Evolutionary conservation across 2,329 filamentous ascomycete genomes (phyloP), one percentile per base, ranked within the genome.

Genomic region (Laburnicola sp.): DNA sequence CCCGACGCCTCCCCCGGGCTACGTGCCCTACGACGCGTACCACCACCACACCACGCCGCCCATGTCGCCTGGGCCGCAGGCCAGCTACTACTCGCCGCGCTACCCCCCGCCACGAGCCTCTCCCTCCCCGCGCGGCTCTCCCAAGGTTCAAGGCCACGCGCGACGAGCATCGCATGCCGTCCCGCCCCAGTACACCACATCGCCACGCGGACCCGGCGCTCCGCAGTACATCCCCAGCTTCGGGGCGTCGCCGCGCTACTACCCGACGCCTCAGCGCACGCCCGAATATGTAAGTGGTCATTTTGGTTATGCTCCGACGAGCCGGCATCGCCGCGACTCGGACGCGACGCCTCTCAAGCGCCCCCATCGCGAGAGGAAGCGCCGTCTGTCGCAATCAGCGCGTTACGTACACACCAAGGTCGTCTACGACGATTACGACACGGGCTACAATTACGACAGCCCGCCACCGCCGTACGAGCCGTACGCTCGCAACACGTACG

Each of bases 251-350:
- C 65, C 63, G 50, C 69, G 66, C 72, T 59, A 63, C 54, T 64
- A 65, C 72, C 79, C 71, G 72, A 81, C 77, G 71, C 77, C 76
- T 71, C 78, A 74, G 76, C 80, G 74, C 75, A 78, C 81, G 73
- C 66, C 75, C 72, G 82, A 86, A 75, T 80, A 82, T 85, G 84
- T 86, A 85, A 86, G 84, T 86, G 60, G 55, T 49, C 58, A 65
- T 71, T 69, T 69, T 59, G 80, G 78, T 79, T 80, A 76, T 75
- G 73, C 69, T 66, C 72, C 73, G 72, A 64, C 70, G 62, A 74
- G 71, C 69, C 65, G 69, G 64, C 67, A 60, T 64, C 68, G 69
- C 52, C 69, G 68, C 67, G 65, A 70, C 59, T 56, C 69, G 56
- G 70, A 74, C 59, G 71, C 60, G 48, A 58, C 64, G 60, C 65